Evolutionary conservation across 305 asterid genomes (phyloP), one percentile per base, ranked within the genome.

Genomic region (Lippia alba): DNA sequence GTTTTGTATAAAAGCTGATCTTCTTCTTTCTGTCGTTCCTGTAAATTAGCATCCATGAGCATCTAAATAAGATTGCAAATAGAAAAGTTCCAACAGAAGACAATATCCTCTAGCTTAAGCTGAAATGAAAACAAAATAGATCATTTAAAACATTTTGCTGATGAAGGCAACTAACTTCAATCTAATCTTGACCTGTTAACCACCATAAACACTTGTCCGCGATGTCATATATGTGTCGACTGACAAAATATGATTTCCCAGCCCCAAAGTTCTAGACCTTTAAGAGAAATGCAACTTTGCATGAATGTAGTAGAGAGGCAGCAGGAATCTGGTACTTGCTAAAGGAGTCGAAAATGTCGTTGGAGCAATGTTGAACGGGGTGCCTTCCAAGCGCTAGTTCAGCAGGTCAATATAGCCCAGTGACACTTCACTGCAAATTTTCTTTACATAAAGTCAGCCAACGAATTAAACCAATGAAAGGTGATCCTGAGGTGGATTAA

Each of bases 211-310:
- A 79, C 81, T 80, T 88, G 84, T 74, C 79, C 56, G 73, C 79
- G 71, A 79, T 78, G 84, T 90, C 96, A 64, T 88, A 90, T 61
- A 85, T 90, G 41, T 91, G 88, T 56, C 89, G 84, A 65, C 96
- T 88, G 59, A 88, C 87, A 78, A 85, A 91, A 54, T 91, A 85
- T 49, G 95, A 86, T 80, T 75, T 77, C 86, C 86, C 87, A 19
- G 77, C 46, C 16, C 89, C 30, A 90, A 79, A 90, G 91, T 76
- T 85, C 93, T 70, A 77, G 85, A 59, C 95, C 94, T 80, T 78
- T 80, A 63, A 92, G 86, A 91, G 97, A 82, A 91, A 91, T 64
- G 97, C 94, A 76, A 91, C 96, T 84, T 84, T 91, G 77, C 97
- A 89, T 41, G 91, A 96, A 83, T 91, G 97, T 50, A 91, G 89